Percentiles rank a stretch among this genome's conserved stretches.
These are phyloP conservation scores for Annulohypoxylon maeteangense DNA, from an alignment of 495 filamentous ascomycete species.

Conservation along the genomic window DNA sequence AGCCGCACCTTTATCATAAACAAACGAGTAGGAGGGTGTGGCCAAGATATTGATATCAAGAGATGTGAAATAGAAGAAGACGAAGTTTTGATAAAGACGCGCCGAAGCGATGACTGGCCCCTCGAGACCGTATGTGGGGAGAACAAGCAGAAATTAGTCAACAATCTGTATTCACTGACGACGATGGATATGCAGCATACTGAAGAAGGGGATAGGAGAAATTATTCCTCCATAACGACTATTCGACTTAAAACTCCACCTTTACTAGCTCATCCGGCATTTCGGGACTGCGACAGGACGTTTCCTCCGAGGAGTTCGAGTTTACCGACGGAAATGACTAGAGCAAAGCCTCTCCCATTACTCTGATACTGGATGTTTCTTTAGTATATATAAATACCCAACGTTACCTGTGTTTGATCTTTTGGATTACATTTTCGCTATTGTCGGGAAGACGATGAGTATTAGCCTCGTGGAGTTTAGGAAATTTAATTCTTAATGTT, in stretches of 20 bases:
- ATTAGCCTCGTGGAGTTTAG: background rate
- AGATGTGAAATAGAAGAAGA: background rate
- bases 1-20: constrained; percentile 2
- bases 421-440: background rate
- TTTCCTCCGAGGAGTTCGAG: background rate
- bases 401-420: background rate
- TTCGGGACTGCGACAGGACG: background rate
- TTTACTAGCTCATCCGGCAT: constrained; percentile 10
- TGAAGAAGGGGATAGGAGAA: background rate
- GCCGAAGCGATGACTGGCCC: background rate
- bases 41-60: background rate
- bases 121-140: background rate
- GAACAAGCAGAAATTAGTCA: background rate
- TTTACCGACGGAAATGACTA: background rate
- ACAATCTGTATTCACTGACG: background rate
- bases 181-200: background rate
- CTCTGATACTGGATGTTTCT: background rate
- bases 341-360: background rate
- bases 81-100: background rate
- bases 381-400: background rate
- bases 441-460: background rate
- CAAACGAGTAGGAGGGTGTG: background rate
- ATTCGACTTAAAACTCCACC: constrained; percentile 2
- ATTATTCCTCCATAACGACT: background rate
- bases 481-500: background rate